These are phyloP conservation scores for Podochytrium sp. DNA, from an alignment of 192 early-diverging fungal species.

Conservation along the genomic window DNA sequence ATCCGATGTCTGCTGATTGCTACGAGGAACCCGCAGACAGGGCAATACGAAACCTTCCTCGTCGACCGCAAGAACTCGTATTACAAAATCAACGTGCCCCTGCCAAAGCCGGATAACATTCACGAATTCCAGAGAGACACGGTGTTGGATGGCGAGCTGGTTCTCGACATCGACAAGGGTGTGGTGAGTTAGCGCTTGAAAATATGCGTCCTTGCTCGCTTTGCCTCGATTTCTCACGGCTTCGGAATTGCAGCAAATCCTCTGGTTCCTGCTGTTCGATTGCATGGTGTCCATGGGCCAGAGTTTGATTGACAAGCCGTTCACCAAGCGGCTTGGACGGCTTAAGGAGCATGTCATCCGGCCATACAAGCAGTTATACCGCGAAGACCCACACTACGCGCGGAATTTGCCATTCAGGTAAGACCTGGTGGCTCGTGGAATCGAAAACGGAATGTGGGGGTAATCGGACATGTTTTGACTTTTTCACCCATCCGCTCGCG, in stretches of 20 bases:
- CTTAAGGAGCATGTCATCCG: conserved; percentile 64
- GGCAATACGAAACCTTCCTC: conserved; percentile 39
- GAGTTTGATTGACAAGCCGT: conserved; percentile 58
- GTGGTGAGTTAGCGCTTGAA: background rate
- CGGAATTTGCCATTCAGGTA: conserved; percentile 60
- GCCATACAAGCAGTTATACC: conserved; percentile 62
- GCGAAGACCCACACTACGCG: conserved; percentile 39
- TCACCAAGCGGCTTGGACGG: conserved; percentile 74
- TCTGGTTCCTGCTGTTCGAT: conserved; percentile 68
- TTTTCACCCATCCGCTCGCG: conserved; percentile 55
- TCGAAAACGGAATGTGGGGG: background rate
- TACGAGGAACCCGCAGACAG: conserved; percentile 18
- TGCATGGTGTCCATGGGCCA: conserved; percentile 63
- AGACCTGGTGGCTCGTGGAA: conserved; percentile 5
- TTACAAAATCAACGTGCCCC: conserved; percentile 59
- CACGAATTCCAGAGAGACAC: conserved; percentile 66
- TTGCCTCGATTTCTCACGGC: no score
- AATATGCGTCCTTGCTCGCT: background rate
- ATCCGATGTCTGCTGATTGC: conserved; percentile 56
- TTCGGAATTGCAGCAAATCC: conserved; percentile 27
- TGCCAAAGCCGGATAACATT: conserved; percentile 51
- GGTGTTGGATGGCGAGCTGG: conserved; percentile 91
- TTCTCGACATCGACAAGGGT: conserved; percentile 71
- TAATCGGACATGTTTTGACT: background rate
- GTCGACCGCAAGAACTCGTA: conserved; percentile 88